Evolutionary conservation across 2,329 filamentous ascomycete genomes (phyloP), one percentile per base, ranked within the genome.

Genomic region (Ascochyta clinopodiicola): DNA sequence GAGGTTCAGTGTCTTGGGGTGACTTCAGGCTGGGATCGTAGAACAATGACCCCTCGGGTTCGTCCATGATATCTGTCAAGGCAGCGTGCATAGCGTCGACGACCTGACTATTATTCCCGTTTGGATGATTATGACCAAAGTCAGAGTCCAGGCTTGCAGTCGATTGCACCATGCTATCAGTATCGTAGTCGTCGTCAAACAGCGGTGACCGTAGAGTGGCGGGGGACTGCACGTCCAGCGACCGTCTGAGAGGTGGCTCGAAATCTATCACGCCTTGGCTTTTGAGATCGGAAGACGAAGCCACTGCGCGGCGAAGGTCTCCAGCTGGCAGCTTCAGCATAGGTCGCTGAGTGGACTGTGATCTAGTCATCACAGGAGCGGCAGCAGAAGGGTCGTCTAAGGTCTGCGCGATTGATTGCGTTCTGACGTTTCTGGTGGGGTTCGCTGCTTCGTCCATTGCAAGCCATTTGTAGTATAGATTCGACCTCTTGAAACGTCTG

Each of bases 391-490:
- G 50, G 24, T 67, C 60, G 19, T 73, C 71, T 1, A 73, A 49
- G 8, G 63, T 66, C 40, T 70, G 69, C 21, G 67, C 63, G 9
- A 71, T 65, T 6, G 58, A 58, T 22, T 59, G 72, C 1, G 66
- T 68, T 34, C 62, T 70, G 3, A 69, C 51, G 38, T 63, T 71
- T 13, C 62, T 62, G 6, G 74, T 67, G 12, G 72, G 55, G 53
- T 73, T 69, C 6, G 77, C 74, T 27, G 78, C 77, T 75, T 96
- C 92, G 68, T 96, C 91, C 12, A 94, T 90, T 7, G 94, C 92
- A 1, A 99, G 82, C 72, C 93, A 97, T 74, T 99, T 99, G 80
- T 95, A 98, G 73, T 92, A 99, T 0, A 99, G 77, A 69, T 98
- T 95, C 0, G 95, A 96, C 64, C 88, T 90, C 70, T 93, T 96